phyloP scores from a whole-genome alignment of 768 basidiomycete species.

The Leccinum subtestaceum region DNA sequence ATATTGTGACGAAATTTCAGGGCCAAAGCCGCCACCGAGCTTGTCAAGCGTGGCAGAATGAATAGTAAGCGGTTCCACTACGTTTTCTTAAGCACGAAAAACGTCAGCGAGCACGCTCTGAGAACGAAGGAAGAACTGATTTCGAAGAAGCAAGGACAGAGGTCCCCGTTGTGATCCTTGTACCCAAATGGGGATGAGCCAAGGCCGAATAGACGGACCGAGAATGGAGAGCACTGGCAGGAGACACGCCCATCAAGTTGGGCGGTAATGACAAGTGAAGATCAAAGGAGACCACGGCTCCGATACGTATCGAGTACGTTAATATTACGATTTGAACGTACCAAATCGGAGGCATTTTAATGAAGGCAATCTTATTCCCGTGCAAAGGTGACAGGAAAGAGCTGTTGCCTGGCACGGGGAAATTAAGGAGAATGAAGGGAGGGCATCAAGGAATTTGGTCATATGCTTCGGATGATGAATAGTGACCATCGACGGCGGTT shows the following conservation, averaged over 20 bases:
- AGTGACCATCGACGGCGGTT: background rate
- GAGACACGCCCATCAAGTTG: background rate
- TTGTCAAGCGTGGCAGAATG: conserved; percentile 2
- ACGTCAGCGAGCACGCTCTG: conserved; percentile 15
- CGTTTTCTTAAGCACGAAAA: conserved; percentile 6
- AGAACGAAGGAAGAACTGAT: conserved; percentile 1
- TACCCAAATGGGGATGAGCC: background rate
- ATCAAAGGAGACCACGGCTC: conserved; percentile 24
- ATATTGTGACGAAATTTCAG: conserved; percentile 1
- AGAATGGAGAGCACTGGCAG: conserved; percentile 3
- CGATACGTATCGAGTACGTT: conserved; percentile 29
- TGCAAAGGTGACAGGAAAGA: conserved; percentile 6
- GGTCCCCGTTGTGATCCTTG: conserved; percentile 18
- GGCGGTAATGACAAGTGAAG: conserved; percentile 24
- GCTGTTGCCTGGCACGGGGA: conserved; percentile 3
- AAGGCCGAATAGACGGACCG: conserved; percentile 7
- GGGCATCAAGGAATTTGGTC: conserved; percentile 1
- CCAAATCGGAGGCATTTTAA: conserved; percentile 21
- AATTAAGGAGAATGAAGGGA: conserved; percentile 7
- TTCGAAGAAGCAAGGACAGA: conserved; percentile 5
- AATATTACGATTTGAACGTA: conserved; percentile 17
- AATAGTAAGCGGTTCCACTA: conserved; percentile 2
- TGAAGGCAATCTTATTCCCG: conserved; percentile 27
- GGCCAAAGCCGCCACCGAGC: conserved; percentile 8
- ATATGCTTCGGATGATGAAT: conserved; percentile 20